Conservation (phyloP, 2,329 filamentous ascomycete genomes). For the Hypoxylon sp. region DNA sequence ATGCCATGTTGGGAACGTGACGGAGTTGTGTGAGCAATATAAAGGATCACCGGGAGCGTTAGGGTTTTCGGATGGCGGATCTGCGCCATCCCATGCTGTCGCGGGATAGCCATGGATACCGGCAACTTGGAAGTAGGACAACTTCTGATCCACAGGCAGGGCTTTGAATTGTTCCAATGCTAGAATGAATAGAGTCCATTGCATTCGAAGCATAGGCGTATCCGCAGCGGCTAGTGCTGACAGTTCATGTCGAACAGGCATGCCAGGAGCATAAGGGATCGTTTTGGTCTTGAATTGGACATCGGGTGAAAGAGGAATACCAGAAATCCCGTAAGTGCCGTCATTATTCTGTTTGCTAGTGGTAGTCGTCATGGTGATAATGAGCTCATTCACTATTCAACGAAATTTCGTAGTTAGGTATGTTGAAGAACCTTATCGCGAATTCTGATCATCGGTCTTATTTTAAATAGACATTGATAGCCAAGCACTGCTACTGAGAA, state of each 20-base stretch:
- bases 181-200: conserved; percentile 25
- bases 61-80: conserved; percentile 41
- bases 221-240: conserved; percentile 1
- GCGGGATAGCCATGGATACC: conserved; percentile 71
- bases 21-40: conserved; percentile 74
- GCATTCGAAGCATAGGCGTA: not conserved
- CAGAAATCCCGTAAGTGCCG: conserved; percentile 10
- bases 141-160: conserved; percentile 52
- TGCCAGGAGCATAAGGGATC: conserved; percentile 22
- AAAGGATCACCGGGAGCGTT: conserved; percentile 49
- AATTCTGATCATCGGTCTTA: not conserved
- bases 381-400: not conserved
- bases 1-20: conserved; percentile 76
- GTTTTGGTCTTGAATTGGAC: conserved; percentile 1
- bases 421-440: not conserved
- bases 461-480: too few species aligned
- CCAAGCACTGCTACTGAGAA: too few species aligned
- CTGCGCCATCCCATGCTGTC: conserved; percentile 64
- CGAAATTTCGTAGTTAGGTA: not conserved
- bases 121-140: conserved; percentile 73
- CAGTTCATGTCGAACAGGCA: conserved; percentile 16
- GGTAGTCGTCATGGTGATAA: not conserved
- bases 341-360: not conserved
- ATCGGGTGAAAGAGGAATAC: conserved; percentile 3
- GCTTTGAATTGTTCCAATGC: conserved; percentile 21